Base-by-base conservation (phyloP, 306 rosid genomes). In the Echinosophora koreensis region DNA sequence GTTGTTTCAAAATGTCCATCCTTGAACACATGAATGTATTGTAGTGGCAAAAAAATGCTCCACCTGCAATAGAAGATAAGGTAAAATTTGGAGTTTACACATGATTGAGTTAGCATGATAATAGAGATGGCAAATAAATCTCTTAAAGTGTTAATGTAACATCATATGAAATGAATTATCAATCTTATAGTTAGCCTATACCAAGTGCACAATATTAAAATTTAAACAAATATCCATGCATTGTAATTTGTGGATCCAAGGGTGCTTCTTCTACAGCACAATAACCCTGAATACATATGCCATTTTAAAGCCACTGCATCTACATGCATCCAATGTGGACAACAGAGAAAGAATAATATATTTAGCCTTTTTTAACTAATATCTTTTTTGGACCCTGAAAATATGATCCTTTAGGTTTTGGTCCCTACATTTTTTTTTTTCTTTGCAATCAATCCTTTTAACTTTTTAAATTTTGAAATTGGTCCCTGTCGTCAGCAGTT, bases 1-100 rank as follows among this genome's bases (percentile, higher is more conserved):
- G 87, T 88, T 58, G 97, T 95, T 86, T 95, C 99, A 38, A 95
- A 92, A 77, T 41, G 89, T 35, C 97, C 97, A 17, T 95, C 88
- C 85, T 90, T 95, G 57, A 86, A 91, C 27, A 68, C 17, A 64
- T 95, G 93, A 77, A 88, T 32, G 47, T 78, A 95, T 81, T 95
- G 99, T 68, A 92, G 97, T 17, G 99, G 99, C 82, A 95, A 83
- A 41, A 97, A 88, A 87, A n/a, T 95, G 97, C 88, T 95, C 99
- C 57, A 71, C 97, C 99, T 95, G 90, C 79, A 78, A 83, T 50
- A 71, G 35, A 75, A 49, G 46, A 66, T n/a, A n/a, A n/a, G n/a
- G n/a, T n/a, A n/a, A n/a, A n/a, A n/a, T n/a, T n/a, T n/a, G n/a
- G n/a, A n/a, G n/a, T n/a, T n/a, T n/a, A n/a, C n/a, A 69, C 81